Conservation (phyloP, 2,329 filamentous ascomycete species). For the Aureobasidium leucospermi region DNA sequence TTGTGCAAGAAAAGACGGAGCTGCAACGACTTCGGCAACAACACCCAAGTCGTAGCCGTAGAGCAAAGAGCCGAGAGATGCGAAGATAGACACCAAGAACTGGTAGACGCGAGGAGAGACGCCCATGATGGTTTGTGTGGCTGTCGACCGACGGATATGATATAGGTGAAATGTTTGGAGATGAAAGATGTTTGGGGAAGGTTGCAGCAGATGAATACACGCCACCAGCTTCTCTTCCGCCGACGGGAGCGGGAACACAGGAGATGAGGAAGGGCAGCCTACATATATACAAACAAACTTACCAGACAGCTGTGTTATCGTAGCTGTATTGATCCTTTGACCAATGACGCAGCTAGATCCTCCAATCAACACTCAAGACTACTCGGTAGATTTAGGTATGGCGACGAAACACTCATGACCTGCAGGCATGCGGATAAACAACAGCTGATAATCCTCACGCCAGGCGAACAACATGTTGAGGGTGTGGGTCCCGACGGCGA, state of each 20-base stretch:
- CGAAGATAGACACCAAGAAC: conserved; percentile 33
- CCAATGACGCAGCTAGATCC: neutral
- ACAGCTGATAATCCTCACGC: neutral
- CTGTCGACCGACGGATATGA: neutral
- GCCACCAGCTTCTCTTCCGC: neutral
- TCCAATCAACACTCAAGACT: neutral
- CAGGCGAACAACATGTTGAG: neutral
- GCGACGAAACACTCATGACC: neutral
- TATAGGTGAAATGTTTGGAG: neutral
- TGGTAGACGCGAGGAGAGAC: conserved; percentile 21
- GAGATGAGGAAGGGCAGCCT: neutral
- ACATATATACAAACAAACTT: neutral
- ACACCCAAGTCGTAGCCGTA: conserved; percentile 28
- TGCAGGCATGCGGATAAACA: neutral
- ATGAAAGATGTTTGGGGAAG: neutral
- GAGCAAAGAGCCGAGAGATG: conserved; percentile 22
- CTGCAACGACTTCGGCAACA: conserved; percentile 21
- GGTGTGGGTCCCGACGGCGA: neutral
- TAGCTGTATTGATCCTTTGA: neutral
- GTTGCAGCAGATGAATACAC: too few species aligned
- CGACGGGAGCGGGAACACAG: too few species aligned
- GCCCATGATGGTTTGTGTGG: neutral
- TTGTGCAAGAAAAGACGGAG: conserved; percentile 17
- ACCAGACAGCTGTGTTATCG: neutral
- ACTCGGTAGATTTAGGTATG: neutral